Base-by-base conservation (phyloP, 306 rosid genomes). In the Sindora glabra region DNA sequence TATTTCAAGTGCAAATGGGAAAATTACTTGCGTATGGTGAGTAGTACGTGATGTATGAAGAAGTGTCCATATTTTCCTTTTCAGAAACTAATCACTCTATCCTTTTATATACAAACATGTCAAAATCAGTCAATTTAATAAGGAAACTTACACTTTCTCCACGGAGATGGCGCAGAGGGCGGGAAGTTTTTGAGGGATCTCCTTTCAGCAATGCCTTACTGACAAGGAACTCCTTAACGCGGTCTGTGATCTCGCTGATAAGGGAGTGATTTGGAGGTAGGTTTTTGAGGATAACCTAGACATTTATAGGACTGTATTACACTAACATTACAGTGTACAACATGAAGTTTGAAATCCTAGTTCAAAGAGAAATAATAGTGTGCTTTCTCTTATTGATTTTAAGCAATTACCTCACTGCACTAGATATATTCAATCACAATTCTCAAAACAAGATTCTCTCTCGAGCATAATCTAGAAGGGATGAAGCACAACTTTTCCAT, bases 201-300 rank as follows among this genome's bases (percentile, higher is more conserved):
- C 90, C 96, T 70, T 86, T 86, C 25, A 92, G 69, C 69, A 89
- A 81, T 53, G 86, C 85, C 79, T 82, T 83, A 72, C 95, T 83
- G 69, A 82, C 83, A 56, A 89, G 99, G 77, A 88, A 89, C 38
- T 73, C 89, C 81, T 89, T 83, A 73, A 92, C 95, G 62, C 60
- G 77, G 54, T 80, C 83, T 62, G 65, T 69, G 61, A 92, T 92
- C 85, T 92, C 96, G 58, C 83, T 70, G 64, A 83, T 83, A 63
- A 92, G 87, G 33, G 90, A 64, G 67, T 77, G 89, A 62, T 80
- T 92, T 58, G 99, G 99, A 13, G 99, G 95, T 44, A 89, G 86
- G 73, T 86, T 86, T 77, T 92, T 89, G 41, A 86, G 87, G 75
- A 74, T 75, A 72, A 89, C 96, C 99, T 92, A 56, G 59, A 74